A percentile compares a stretch with the other conserved stretches of the same genome.
Evolutionary conservation across 2,329 filamentous ascomycete genomes (phyloP).

Genomic region (Colletotrichum sojae): DNA sequence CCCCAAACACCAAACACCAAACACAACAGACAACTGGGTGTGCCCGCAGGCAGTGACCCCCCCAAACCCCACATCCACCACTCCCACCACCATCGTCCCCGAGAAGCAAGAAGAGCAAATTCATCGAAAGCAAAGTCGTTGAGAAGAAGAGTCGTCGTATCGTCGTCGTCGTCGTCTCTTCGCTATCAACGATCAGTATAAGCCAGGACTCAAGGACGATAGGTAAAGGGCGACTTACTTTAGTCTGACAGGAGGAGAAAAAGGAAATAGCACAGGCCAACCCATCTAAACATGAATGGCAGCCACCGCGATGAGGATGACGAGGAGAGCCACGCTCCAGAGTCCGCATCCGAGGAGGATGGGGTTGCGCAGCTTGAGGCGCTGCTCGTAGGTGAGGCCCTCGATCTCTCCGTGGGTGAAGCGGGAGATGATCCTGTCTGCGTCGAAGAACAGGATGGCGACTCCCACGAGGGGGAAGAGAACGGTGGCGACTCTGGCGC

Average conservation of each 20-base stretch:
- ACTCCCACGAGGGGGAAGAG: constrained; percentile 24
- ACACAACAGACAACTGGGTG: neutral
- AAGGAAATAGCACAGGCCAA: neutral
- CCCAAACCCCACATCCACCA: neutral
- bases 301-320: constrained; percentile 17
- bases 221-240: constrained; percentile 20
- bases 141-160: neutral
- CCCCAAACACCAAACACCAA: neutral
- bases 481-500: constrained; percentile 13
- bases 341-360: constrained; percentile 27
- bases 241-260: neutral
- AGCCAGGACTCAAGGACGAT: neutral
- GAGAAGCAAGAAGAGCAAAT: neutral
- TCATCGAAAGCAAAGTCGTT: no score
- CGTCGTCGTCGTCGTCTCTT: neutral
- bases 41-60: constrained; percentile 37
- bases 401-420: constrained; percentile 36
- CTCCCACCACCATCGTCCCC: neutral
- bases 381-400: constrained; percentile 31
- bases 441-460: constrained; percentile 8
- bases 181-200: neutral
- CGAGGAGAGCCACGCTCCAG: constrained; percentile 20
- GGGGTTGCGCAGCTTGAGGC: constrained; percentile 34
- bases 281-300: constrained; percentile 4
- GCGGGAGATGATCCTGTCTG: constrained; percentile 7